Evolutionary conservation across 495 filamentous ascomycete species (phyloP), one percentile per base, ranked within the genome.

Genomic region (Mytilinidion resinicola): DNA sequence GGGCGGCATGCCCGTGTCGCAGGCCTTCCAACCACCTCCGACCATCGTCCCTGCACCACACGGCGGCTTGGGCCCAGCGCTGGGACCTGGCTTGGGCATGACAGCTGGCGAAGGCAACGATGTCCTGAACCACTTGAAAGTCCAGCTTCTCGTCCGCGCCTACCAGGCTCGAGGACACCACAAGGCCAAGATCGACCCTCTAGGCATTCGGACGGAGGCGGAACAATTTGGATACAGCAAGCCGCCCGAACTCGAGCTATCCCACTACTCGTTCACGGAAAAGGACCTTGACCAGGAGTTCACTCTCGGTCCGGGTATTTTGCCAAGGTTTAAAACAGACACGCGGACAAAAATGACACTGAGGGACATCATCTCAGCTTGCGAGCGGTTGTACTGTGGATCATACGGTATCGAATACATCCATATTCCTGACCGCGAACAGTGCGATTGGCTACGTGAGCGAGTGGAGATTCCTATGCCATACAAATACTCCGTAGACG

Each of bases 101-200:
- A 76, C 76, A 38, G 70, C 85, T 56, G 84, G 85, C 39, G 75
- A 86, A 57, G 89, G 87, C 63, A 80, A 87, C 47, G 88, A 97
- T 73, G 83, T 97, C 65, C 92, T 85, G 56, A 95, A 96, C 71
- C 93, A 97, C 78, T 80, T 98, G 77, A 98, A 98, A 79, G 95
- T 97, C 42, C 93, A 98, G 77, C 81, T 98, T 19, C 80, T 98
- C 34, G 90, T 95, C 44, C 89, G 93, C 67, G 93, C 95, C 51
- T 98, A 96, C 78, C 93, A 98, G 78, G 90, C 95, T 59, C 88
- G 93, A 67, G 93, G 93, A 58, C 93, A 98, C 74, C 90, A 96
- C 82, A 96, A 96, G 79, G 91, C 93, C 57, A 89, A 90, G 70
- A 96, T 95, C 61, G 93, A 98, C 70, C 93, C 93, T 54, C 84